Evolutionary conservation across 257 asterid species (phyloP).

Genomic region (Solanum chmielewskii): DNA sequence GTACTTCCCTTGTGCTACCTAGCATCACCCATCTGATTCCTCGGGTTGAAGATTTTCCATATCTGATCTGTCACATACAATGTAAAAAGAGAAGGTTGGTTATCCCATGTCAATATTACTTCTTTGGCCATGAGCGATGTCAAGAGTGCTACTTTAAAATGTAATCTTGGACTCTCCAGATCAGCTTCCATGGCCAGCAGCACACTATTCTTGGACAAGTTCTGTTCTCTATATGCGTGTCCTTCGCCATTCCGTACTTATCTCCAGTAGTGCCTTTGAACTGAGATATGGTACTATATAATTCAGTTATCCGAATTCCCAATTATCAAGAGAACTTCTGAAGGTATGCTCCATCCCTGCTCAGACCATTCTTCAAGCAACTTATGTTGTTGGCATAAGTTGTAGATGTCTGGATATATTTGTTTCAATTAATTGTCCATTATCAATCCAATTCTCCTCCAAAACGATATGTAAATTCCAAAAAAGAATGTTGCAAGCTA

Average conservation of each 20-base stretch:
- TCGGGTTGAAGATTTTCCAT: background rate
- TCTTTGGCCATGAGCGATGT: background rate
- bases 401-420: background rate
- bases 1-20: background rate
- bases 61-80: background rate
- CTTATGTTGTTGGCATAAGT: background rate
- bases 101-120: background rate
- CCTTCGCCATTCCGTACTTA: background rate
- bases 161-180: background rate
- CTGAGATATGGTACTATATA: background rate
- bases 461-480: background rate
- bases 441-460: too few species aligned
- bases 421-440: background rate
- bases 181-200: background rate
- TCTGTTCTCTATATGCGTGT: background rate
- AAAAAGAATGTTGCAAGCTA: background rate
- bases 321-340: background rate
- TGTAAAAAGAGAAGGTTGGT: background rate
- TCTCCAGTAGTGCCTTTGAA: background rate
- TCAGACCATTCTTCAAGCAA: background rate
- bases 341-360: background rate
- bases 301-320: background rate
- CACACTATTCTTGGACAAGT: background rate
- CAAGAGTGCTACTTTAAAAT: background rate
- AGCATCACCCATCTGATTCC: background rate